phyloP scores from a whole-genome alignment of 192 early-diverging fungal genomes.

The Phlyctochytrium planicorne region DNA sequence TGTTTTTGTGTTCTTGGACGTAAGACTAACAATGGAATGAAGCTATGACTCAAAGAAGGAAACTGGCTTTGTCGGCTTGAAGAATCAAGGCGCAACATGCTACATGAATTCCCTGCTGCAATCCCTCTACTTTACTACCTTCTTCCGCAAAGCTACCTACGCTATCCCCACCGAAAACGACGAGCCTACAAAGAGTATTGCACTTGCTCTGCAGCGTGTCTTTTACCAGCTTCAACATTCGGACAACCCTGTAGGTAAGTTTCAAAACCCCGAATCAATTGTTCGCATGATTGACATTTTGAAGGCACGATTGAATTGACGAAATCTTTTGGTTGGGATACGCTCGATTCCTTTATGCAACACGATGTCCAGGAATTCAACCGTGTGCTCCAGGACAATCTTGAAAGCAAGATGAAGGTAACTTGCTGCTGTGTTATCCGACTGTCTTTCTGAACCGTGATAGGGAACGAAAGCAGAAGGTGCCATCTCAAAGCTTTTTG shows the following conservation, averaged over 20 bases:
- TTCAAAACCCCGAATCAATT: no score
- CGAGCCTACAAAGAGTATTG: conserved; percentile 79
- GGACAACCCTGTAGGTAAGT: conserved; percentile 66
- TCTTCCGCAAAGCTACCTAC: conserved; percentile 88
- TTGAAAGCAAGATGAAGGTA: conserved; percentile 98
- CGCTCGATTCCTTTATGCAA: conserved; percentile 91
- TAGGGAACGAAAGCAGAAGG: conserved; percentile 88
- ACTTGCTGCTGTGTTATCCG: no score
- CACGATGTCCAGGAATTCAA: conserved; percentile 99
- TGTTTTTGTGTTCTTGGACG: conserved; percentile 3
- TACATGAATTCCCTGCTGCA: conserved; percentile 99
- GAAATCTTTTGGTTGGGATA: conserved; percentile 98
- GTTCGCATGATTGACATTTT: no score
- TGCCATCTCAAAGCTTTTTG: conserved; percentile 88
- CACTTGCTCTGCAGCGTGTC: conserved; percentile 89
- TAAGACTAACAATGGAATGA: no score
- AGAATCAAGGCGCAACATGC: conserved; percentile 97
- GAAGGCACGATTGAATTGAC: conserved; percentile 94
- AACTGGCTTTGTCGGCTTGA: conserved; percentile 91
- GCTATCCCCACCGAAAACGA: conserved; percentile 90
- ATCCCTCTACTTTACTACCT: conserved; percentile 90
- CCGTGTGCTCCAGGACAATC: conserved; percentile 92
- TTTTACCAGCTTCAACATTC: conserved; percentile 87
- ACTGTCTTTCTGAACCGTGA: no score
- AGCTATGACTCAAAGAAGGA: conserved; percentile 87